Percentiles rank a stretch among this genome's conserved stretches.
Conservation (phyloP, 2,329 filamentous ascomycete genomes). For the Calonectria crousiana region DNA sequence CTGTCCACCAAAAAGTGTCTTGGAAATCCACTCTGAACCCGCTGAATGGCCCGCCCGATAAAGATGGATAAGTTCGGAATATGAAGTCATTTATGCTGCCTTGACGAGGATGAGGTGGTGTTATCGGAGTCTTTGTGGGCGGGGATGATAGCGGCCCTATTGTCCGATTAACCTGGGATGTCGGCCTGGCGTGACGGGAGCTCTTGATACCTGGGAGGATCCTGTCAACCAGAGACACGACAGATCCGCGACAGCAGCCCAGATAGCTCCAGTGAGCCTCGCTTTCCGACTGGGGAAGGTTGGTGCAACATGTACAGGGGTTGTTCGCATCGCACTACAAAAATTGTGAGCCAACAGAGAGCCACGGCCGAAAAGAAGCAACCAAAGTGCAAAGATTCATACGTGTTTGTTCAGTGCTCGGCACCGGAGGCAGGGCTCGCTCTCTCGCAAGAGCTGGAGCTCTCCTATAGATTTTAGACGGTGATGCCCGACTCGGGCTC, state of each 20-base stretch:
- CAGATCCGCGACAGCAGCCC: conserved; percentile 64
- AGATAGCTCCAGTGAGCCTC: conserved; percentile 62
- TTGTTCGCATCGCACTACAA: conserved; percentile 65
- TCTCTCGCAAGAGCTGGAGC: conserved; percentile 61
- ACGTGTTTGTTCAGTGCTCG: conserved; percentile 61
- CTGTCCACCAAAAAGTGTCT: conserved; percentile 70
- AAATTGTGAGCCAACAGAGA: conserved; percentile 26
- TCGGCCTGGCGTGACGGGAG: background rate
- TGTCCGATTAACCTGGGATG: conserved; percentile 26
- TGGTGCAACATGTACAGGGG: conserved; percentile 61
- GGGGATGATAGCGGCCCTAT: conserved; percentile 61
- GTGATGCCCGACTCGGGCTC: conserved; percentile 64
- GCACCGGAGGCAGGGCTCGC: conserved; percentile 65
- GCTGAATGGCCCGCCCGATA: conserved; percentile 55
- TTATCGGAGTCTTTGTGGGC: conserved; percentile 62
- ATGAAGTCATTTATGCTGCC: conserved; percentile 66
- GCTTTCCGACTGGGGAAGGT: conserved; percentile 50
- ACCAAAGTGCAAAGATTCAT: conserved; percentile 36
- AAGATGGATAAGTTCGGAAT: conserved; percentile 58
- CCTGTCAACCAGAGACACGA: conserved; percentile 61
- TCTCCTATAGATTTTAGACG: conserved; percentile 70
- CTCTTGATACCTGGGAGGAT: conserved; percentile 61
- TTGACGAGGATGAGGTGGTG: conserved; percentile 62
- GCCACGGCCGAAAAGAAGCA: background rate
- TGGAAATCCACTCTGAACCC: conserved; percentile 63